Percentiles rank a stretch among this genome's conserved stretches.
phyloP scores from a whole-genome alignment of 345 rosid genomes.

The Arabidopsis thaliana region DNA sequence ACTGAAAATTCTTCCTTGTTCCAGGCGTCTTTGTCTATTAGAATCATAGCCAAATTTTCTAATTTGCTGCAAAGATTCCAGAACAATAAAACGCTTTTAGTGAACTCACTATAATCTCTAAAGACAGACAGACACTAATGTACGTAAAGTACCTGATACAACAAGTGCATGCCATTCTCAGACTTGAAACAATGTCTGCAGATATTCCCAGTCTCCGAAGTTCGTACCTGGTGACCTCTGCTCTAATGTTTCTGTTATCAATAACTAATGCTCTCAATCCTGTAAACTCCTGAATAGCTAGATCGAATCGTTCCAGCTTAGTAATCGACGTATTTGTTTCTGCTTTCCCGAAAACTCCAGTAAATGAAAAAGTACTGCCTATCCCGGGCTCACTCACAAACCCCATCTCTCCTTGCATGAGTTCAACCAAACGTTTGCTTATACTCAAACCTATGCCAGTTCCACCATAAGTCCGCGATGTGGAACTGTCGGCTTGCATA shows the following conservation, averaged over 20 bases:
- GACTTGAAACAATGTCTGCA: slow-evolving; percentile 51
- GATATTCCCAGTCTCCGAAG: slow-evolving; percentile 72
- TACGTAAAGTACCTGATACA: slow-evolving; percentile 42
- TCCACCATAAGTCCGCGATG: slow-evolving; percentile 94
- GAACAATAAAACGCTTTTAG: neutral
- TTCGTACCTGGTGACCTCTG: slow-evolving; percentile 82
- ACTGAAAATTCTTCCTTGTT: slow-evolving; percentile 51
- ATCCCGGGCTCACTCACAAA: slow-evolving; percentile 74
- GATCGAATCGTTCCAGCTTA: slow-evolving; percentile 54
- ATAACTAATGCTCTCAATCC: slow-evolving; percentile 75
- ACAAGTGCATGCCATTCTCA: slow-evolving; percentile 54
- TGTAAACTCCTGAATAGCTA: slow-evolving; percentile 55
- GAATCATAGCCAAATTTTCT: slow-evolving; percentile 56
- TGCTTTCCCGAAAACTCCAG: slow-evolving; percentile 66
- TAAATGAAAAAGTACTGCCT: slow-evolving; percentile 91
- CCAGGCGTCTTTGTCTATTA: slow-evolving; percentile 83
- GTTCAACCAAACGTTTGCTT: slow-evolving; percentile 85
- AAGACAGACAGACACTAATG: neutral
- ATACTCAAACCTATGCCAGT: slow-evolving; percentile 97
- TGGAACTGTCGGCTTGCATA: slow-evolving; percentile 98
- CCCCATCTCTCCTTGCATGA: slow-evolving; percentile 93
- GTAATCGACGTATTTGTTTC: slow-evolving; percentile 51
- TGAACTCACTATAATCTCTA: slow-evolving; percentile 13
- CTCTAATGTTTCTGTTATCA: slow-evolving; percentile 73
- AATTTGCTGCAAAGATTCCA: slow-evolving; percentile 47